Conservation (phyloP, 2,329 filamentous ascomycete genomes). For the Phialocephala subalpina region DNA sequence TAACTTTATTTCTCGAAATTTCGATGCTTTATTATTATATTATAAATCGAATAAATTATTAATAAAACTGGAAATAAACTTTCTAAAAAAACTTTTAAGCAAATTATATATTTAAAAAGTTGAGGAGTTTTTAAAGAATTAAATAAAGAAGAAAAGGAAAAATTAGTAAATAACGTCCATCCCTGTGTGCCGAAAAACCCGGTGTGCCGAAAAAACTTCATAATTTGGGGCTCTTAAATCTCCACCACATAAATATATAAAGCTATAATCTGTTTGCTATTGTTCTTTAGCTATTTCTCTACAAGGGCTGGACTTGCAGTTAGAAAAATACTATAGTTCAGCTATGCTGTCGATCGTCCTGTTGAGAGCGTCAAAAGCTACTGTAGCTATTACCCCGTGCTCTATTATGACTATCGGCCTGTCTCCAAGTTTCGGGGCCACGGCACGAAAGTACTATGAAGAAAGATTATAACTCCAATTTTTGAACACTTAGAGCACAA, state of each 20-base stretch:
- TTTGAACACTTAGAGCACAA: slow-evolving; percentile 17
- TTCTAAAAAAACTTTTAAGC: too few species aligned
- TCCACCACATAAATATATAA: too few species aligned
- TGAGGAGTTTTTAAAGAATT: too few species aligned
- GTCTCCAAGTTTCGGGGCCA: slow-evolving; percentile 16
- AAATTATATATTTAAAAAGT: too few species aligned
- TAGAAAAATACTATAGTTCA: slow-evolving; percentile 14
- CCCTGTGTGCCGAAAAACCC: too few species aligned
- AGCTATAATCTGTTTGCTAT: slow-evolving; percentile 18
- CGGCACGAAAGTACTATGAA: slow-evolving; percentile 14
- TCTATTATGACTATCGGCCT: slow-evolving; percentile 19
- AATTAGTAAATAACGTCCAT: too few species aligned
- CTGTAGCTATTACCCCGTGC: slow-evolving; percentile 8
- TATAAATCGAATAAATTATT: too few species aligned
- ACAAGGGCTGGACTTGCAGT: slow-evolving; percentile 12
- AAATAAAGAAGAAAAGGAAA: too few species aligned
- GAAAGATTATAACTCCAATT: slow-evolving; percentile 17
- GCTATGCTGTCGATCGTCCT: slow-evolving; percentile 10
- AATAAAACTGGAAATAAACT: too few species aligned
- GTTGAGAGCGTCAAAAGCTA: slow-evolving; percentile 27
- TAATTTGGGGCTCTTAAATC: slow-evolving; percentile 1
- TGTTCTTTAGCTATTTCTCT: slow-evolving; percentile 20
- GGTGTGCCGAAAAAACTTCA: background rate
- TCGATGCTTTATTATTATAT: too few species aligned
- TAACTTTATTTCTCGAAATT: too few species aligned